A percentile compares a stretch with the other conserved stretches of the same genome.
Conservation (phyloP, 768 basidiomycete genomes). For the Suillus bovinus region DNA sequence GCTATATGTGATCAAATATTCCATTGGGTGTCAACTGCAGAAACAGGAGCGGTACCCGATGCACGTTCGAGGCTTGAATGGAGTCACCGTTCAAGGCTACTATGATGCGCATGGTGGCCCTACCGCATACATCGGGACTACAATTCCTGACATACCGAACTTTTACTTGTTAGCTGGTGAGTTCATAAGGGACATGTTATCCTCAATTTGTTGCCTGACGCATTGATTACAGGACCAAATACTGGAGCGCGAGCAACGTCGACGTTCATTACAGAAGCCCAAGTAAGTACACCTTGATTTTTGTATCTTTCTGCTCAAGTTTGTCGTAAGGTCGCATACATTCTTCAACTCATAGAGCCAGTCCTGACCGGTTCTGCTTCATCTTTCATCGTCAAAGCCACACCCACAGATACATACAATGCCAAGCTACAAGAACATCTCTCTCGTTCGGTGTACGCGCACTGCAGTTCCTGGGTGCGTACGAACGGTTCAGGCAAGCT, state of each 20-base stretch:
- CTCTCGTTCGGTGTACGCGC: slow-evolving; percentile 22
- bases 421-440: slow-evolving; percentile 19
- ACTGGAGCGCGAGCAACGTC: slow-evolving; percentile 21
- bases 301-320: background rate
- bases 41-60: slow-evolving; percentile 23
- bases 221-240: slow-evolving; percentile 24
- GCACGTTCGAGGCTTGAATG: slow-evolving; percentile 24
- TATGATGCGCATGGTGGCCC: slow-evolving; percentile 32
- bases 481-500: slow-evolving; percentile 37
- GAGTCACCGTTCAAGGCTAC: slow-evolving; percentile 28
- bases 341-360: slow-evolving; percentile 30
- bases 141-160: slow-evolving; percentile 38
- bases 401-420: slow-evolving; percentile 30
- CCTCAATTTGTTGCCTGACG: too few species aligned
- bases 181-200: too few species aligned
- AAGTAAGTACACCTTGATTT: slow-evolving; percentile 18
- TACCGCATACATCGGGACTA: slow-evolving; percentile 34
- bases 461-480: slow-evolving; percentile 44
- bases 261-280: slow-evolving; percentile 26
- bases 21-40: background rate
- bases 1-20: background rate
- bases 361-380: slow-evolving; percentile 25
- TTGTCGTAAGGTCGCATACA: slow-evolving; percentile 26
- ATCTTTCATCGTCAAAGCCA: slow-evolving; percentile 25
- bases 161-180: slow-evolving; percentile 33